Base-by-base conservation (phyloP, 164 flowering plant genomes). In the Buxus sempervirens region DNA sequence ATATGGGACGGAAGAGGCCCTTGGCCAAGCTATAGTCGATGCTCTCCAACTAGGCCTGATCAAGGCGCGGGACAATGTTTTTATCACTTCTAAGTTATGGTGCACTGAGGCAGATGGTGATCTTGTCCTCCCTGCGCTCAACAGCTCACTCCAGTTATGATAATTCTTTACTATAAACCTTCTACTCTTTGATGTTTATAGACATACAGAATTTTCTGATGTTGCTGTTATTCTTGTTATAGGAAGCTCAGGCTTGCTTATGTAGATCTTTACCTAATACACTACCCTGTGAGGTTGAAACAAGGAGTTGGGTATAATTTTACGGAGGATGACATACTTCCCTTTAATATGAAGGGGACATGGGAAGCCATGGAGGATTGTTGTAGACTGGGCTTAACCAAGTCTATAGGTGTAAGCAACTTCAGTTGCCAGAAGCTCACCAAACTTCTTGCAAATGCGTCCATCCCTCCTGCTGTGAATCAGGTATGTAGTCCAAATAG, bases 201-300 rank as follows among this genome's bases (percentile, higher is more conserved):
- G n/a, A 1, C 49, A 22, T 58, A 32, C 38, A 32, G 27, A n/a
- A 19, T 38, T 38, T 14, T 49, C 42, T 23, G 9, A 27, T 49
- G 36, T 20, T 23, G n/a, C 22, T 54, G 1, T 55, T 36, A 21
- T 2, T 20, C 0, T 18, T 23, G 0, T 14, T 4, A 15, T 23
- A 82, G 81, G 81, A 76, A 70, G 16, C 76, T 80, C 38, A 51
- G 67, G 58, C 16, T 82, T 61, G 85, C 78, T 21, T 82, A 74
- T 41, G 28, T 82, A 8, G 85, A 82, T 70, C 72, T 80, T 38
- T 83, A 78, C 51, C 63, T 83, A 20, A 67, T 83, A n/a, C 81
- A 80, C 23, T 79, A 73, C 72, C 86, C 82, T 0, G 25, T 77
- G 36, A 73, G 76, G 21, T 9, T 68, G 62, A 73, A 66, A 25